These are phyloP conservation scores for Crepidotus variabilis DNA, from an alignment of 768 basidiomycete genomes.

Conservation along the genomic window DNA sequence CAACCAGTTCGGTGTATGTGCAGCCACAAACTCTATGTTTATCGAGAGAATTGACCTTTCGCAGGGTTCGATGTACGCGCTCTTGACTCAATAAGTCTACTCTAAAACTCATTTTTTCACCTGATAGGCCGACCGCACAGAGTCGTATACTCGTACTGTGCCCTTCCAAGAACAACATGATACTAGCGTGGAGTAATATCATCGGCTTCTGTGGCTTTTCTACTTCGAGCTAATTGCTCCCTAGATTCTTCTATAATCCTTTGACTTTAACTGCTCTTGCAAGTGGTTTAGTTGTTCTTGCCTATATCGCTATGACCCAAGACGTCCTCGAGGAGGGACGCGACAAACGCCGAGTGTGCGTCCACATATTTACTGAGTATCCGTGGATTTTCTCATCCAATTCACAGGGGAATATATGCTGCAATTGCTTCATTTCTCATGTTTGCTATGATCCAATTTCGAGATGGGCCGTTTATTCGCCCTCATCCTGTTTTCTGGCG, in stretches of 20 bases:
- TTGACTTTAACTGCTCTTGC: constrained; percentile 74
- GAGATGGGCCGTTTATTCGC: constrained; percentile 85
- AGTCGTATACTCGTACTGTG: constrained; percentile 76
- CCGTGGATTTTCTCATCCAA: constrained; percentile 1
- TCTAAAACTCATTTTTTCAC: constrained; percentile 5
- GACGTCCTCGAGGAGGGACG: constrained; percentile 82
- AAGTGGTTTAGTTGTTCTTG: constrained; percentile 60
- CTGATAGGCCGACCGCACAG: constrained; percentile 74
- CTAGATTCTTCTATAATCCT: constrained; percentile 86
- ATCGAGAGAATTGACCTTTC: constrained; percentile 15
- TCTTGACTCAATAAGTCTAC: no score
- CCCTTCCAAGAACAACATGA: constrained; percentile 85
- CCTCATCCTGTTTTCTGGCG: constrained; percentile 90
- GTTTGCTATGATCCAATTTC: constrained; percentile 86
- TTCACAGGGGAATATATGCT: constrained; percentile 69
- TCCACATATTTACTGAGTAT: constrained; percentile 12
- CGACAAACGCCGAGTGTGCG: constrained; percentile 80
- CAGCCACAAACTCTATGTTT: constrained; percentile 12
- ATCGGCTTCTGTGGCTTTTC: constrained; percentile 21
- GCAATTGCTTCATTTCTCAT: constrained; percentile 68
- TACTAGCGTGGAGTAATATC: constrained; percentile 68
- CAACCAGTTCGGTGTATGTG: constrained; percentile 78
- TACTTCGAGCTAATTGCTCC: constrained; percentile 7
- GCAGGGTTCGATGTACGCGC: constrained; percentile 82
- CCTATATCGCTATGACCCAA: constrained; percentile 80